These are phyloP conservation scores for Eimeria acervulina DNA, from an alignment of 169 alveolate species.

Conservation along the genomic window DNA sequence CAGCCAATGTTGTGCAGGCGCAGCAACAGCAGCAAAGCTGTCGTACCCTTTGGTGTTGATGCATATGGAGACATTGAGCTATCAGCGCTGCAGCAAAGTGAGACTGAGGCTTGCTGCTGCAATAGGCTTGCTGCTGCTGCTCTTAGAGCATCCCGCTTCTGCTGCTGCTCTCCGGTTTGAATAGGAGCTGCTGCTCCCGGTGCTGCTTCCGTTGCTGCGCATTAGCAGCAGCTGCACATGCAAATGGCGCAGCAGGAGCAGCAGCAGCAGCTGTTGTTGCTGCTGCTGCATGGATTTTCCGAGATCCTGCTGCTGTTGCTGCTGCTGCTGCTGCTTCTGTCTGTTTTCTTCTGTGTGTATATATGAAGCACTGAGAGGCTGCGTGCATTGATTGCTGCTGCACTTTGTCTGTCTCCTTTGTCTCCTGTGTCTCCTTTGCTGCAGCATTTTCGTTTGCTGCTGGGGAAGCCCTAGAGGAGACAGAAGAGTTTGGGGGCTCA, in stretches of 20 bases:
- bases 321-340: too few species aligned
- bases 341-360: too few species aligned
- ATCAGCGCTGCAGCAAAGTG: slow-evolving; percentile 55
- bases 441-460: background rate
- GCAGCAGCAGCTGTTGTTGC: background rate
- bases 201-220: background rate
- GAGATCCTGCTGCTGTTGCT: background rate
- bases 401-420: background rate
- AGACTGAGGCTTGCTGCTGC: background rate
- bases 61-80: background rate
- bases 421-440: background rate
- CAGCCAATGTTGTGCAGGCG: background rate
- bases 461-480: background rate
- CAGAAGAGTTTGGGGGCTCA: background rate
- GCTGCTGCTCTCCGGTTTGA: background rate
- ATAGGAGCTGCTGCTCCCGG: background rate
- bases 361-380: background rate
- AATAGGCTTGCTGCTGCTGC: slow-evolving; percentile 16
- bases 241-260: background rate
- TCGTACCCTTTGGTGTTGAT: background rate
- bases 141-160: background rate
- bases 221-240: background rate
- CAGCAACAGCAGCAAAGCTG: background rate
- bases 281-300: background rate
- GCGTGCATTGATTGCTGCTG: background rate